Base-by-base conservation (phyloP, 225 moss, liverwort and hornwort genomes). In the Bryoerythrophyllum caledonicum region DNA sequence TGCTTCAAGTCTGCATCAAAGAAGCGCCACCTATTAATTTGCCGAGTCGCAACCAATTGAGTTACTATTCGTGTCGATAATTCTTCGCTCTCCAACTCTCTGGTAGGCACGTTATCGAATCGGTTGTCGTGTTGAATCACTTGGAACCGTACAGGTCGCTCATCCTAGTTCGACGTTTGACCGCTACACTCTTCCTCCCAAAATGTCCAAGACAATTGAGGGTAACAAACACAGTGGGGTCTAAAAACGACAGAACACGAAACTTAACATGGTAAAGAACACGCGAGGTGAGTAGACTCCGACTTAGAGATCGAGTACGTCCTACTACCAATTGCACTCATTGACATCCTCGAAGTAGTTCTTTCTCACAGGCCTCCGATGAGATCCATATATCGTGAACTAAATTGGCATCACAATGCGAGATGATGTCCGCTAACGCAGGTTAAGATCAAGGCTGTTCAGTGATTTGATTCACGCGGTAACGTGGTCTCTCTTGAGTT, bases 81-180 rank as follows among this genome's bases (percentile, higher is more conserved):
- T 40, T 32, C 9, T 21, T 60, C 72, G 75, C 72, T 37, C 28
- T 35, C 13, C 20, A 51, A 5, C 68, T n/a, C 38, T 23, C 11
- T 2, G 23, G 55, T 23, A 30, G 38, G 30, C 72, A 75, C 67
- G 72, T 67, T 67, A 74, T 62, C 44, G 60, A 65, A 34, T 65
- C 55, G 19, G 55, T 14, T 75, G 71, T 44, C 72, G 56, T 68
- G 26, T 76, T 63, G 72, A 63, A 67, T 34, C 6, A 62, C 76
- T 63, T 32, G 41, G 55, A 72, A 49, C 26, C 72, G 70, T 59
- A 51, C 81, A 30, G 41, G 53, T 26, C 7, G 44, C 59, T 72
- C 68, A 67, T 63, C 58, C 40, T 72, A 38, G 67, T 71, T 65
- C 54, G 66, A 75, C 65, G 15, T 77, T 24, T 34, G 34, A 53